These are phyloP conservation scores for Fusarium annulatum DNA, from an alignment of 2,329 filamentous ascomycete genomes.

Conservation along the genomic window DNA sequence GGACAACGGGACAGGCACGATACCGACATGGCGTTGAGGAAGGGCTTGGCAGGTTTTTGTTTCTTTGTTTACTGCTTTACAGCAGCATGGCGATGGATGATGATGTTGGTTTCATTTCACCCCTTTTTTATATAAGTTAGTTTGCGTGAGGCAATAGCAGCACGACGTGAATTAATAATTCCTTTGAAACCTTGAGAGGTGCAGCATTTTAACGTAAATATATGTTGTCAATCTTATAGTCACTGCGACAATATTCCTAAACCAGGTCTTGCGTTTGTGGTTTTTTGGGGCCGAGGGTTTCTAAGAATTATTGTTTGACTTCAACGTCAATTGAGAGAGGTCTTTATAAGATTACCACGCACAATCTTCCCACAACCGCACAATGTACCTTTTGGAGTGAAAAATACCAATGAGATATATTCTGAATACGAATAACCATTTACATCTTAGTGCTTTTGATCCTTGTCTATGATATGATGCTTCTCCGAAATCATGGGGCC, in stretches of 20 bases:
- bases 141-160: slow-evolving; percentile 13
- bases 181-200: not conserved
- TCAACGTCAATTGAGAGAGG: not conserved
- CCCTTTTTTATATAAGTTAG: slow-evolving; percentile 30
- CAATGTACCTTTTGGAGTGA: not conserved
- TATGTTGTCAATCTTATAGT: not conserved
- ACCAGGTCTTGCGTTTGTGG: not conserved
- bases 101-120: slow-evolving; percentile 37
- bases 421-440: not conserved
- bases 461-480: not conserved
- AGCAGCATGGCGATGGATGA: slow-evolving; percentile 51
- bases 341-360: no score
- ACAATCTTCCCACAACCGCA: not conserved
- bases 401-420: not conserved
- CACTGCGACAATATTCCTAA: not conserved
- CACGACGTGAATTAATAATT: slow-evolving; percentile 19
- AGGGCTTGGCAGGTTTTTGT: slow-evolving; percentile 40
- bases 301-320: fast-evolving
- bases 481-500: not conserved
- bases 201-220: not conserved
- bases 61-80: slow-evolving; percentile 32
- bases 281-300: not conserved
- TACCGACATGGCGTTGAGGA: slow-evolving; percentile 48
- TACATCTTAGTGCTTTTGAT: not conserved
- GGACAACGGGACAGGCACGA: slow-evolving; percentile 36